Base-by-base conservation (phyloP, 2,329 filamentous ascomycete genomes). In the Cladosporium halotolerans region DNA sequence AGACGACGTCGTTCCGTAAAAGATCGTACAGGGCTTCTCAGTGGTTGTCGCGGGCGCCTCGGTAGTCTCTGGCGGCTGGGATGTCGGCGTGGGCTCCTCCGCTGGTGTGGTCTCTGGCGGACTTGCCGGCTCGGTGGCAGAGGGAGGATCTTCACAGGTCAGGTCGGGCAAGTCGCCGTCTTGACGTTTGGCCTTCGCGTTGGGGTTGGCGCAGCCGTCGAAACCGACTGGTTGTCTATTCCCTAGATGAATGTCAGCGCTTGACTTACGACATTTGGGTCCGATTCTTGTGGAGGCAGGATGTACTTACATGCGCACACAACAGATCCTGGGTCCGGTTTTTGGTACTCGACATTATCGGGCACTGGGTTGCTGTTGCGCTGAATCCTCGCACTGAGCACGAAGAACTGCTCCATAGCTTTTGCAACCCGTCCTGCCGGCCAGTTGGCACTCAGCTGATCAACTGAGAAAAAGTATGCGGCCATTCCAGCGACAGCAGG, bases 301-400 rank as follows among this genome's bases (percentile, higher is more conserved):
- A 9, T 11, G n/a, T 11, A 39, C 45, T 40, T 41, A 48, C 45
- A 48, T 3, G 45, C 45, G 3, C 38, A 28, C 9, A 48, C 45
- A 41, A 41, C 23, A 13, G 45, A 48, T 11, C 36, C 45, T 2
- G 45, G 16, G 3, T 19, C 19, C 31, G 45, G 45, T 14, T 36
- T 23, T 11, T 39, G n/a, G 28, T 48, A 48, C 9, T 23, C 18
- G 40, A 48, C 19, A 32, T 39, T 31, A 3, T 23, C 34, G 6
- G 45, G 45, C 18, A 48, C 45, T 6, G 45, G 45, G 31, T 48
- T 41, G 23, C 40, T 31, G 45, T 48, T 48, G 18, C 45, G 45
- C 36, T 48, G 45, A 9, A 48, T 39, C 19, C 45, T 38, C 8
- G 45, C 45, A 13, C 45, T 48, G 4, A 48, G 45, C 3, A 31